A percentile compares a stretch with the other conserved stretches of the same genome.
These are phyloP conservation scores for Anthostomella pinea DNA, from an alignment of 2,329 filamentous ascomycete genomes.

Conservation along the genomic window DNA sequence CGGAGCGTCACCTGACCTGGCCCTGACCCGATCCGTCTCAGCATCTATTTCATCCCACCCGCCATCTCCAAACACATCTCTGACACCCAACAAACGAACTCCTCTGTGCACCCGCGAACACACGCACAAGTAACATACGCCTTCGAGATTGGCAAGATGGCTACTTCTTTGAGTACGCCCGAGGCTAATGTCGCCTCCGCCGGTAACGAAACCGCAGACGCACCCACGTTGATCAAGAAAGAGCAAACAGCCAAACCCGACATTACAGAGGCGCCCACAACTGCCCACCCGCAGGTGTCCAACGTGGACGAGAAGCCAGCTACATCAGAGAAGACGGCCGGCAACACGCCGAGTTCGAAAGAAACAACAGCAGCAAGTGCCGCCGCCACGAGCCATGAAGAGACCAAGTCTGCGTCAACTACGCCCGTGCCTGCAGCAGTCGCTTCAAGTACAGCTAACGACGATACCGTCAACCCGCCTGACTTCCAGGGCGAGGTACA, in stretches of 20 bases:
- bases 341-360: not conserved
- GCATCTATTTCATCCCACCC: not conserved
- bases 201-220: too few relatives aligned
- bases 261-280: too few relatives aligned
- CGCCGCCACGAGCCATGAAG: not conserved
- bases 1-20: too few relatives aligned
- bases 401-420: not conserved
- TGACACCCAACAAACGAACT: not conserved
- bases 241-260: too few relatives aligned
- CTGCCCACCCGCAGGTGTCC: too few relatives aligned
- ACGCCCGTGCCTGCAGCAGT: not conserved
- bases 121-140: not conserved
- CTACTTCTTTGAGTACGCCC: too few relatives aligned
- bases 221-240: too few relatives aligned
- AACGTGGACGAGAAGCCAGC: not conserved
- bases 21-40: too few relatives aligned
- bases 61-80: conserved; percentile 3
- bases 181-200: too few relatives aligned
- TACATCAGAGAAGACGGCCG: not conserved
- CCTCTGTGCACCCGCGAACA: not conserved
- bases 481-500: conserved; percentile 57
- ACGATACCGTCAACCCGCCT: conserved; percentile 39
- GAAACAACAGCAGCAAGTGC: too few relatives aligned
- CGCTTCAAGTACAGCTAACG: conserved; percentile 11
- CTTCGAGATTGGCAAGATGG: not conserved